phyloP scores from a whole-genome alignment of 768 basidiomycete genomes.

The Mycena belliarum region DNA sequence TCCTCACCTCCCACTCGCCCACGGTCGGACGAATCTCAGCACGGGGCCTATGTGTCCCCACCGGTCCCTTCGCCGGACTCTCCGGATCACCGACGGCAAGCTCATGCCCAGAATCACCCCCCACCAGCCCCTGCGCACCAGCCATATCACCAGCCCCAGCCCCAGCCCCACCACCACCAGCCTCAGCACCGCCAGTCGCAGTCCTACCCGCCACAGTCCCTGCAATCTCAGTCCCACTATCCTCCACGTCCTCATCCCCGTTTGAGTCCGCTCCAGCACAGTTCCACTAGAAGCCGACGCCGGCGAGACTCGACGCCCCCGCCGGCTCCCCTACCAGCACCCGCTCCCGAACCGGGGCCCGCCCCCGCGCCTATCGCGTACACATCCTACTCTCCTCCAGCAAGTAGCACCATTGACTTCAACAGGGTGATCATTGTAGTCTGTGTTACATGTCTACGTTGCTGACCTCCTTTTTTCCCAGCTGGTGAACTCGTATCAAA shows the following conservation, averaged over 20 bases:
- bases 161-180: constrained; percentile 1
- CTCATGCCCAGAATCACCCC: constrained; percentile 9
- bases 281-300: neutral
- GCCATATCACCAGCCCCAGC: constrained; percentile 11
- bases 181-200: no score
- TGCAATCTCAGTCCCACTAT: constrained; percentile 1
- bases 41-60: constrained; percentile 8
- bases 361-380: constrained; percentile 1
- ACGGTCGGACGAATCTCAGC: constrained; percentile 14
- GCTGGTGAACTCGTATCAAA: constrained; percentile 17
- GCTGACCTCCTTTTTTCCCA: neutral
- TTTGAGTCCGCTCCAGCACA: constrained; percentile 9
- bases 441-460: neutral
- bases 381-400: constrained; percentile 8
- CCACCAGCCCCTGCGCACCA: neutral
- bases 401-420: constrained; percentile 16
- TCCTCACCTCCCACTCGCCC: constrained; percentile 14
- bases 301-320: constrained; percentile 17
- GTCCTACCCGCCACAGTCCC: no score
- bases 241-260: constrained; percentile 4
- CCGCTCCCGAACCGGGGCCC: neutral
- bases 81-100: constrained; percentile 1
- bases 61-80: constrained; percentile 13
- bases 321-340: neutral
- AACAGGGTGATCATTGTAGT: constrained; percentile 6